phyloP scores from a whole-genome alignment of 495 filamentous ascomycete genomes.

The Aspergillus panamensis region DNA sequence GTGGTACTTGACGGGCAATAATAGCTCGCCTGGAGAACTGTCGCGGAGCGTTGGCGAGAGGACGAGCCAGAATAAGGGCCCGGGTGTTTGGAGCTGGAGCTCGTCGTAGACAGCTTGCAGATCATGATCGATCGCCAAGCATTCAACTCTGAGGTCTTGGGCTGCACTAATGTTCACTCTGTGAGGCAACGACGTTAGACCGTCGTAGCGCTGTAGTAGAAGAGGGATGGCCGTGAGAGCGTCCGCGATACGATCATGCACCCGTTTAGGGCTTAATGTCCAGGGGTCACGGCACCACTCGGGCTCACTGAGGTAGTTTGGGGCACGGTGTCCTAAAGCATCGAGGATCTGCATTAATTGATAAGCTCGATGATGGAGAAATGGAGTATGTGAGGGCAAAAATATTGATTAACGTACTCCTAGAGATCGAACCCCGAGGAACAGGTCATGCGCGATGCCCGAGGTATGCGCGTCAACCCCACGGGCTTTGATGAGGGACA shows the following conservation, averaged over 20 bases:
- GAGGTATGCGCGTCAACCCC: constrained; percentile 30
- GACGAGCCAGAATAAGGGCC: constrained; percentile 30
- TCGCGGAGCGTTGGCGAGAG: constrained; percentile 17
- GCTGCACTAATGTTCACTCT: constrained; percentile 8
- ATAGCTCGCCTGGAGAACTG: background rate
- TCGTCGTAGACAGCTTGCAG: constrained; percentile 25
- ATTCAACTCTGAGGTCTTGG: constrained; percentile 16
- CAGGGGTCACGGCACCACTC: constrained; percentile 32
- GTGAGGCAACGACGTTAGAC: constrained; percentile 9
- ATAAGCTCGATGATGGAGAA: background rate
- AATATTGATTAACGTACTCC: constrained; percentile 23
- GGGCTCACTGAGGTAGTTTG: constrained; percentile 27
- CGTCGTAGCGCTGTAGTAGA: constrained; percentile 22
- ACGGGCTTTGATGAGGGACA: constrained; percentile 30
- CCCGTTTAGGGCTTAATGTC: constrained; percentile 20
- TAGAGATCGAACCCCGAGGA: constrained; percentile 27
- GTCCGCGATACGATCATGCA: constrained; percentile 27
- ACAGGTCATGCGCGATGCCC: constrained; percentile 29
- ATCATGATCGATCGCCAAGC: constrained; percentile 27
- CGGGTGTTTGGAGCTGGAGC: constrained; percentile 16
- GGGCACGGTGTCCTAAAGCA: constrained; percentile 14
- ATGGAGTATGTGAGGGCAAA: no score
- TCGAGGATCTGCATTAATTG: constrained; percentile 16
- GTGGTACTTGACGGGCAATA: constrained; percentile 32
- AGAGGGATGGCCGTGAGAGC: constrained; percentile 24